Evolutionary conservation across 495 filamentous ascomycete genomes (phyloP).

Genomic region (Rostrohypoxylon terebratum): DNA sequence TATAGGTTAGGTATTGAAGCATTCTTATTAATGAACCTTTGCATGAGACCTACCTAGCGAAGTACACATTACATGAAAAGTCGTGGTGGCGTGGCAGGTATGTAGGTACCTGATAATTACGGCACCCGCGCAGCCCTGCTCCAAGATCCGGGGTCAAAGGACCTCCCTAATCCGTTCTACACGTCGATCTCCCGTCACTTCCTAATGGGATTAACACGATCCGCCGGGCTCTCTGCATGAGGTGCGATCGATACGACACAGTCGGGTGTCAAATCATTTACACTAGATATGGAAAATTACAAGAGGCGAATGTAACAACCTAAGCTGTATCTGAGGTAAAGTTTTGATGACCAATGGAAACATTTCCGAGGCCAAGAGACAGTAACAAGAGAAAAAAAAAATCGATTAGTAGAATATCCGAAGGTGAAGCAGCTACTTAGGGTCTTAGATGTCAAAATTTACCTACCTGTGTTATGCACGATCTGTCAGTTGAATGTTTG

Average conservation of each 20-base stretch:
- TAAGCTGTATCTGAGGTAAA: too few species aligned
- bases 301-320: background rate
- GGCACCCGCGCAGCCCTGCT: background rate
- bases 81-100: background rate
- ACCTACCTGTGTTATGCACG: background rate
- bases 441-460: background rate
- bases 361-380: too few species aligned
- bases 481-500: background rate
- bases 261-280: background rate
- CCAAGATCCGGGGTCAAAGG: background rate
- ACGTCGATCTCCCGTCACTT: constrained; percentile 3
- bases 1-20: too few species aligned
- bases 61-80: too few species aligned
- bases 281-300: background rate
- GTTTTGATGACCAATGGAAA: too few species aligned
- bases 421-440: background rate
- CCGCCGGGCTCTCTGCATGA: background rate
- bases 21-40: too few species aligned
- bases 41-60: too few species aligned
- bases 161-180: constrained; percentile 2
- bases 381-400: background rate
- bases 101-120: background rate
- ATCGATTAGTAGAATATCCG: background rate
- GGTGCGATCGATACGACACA: background rate
- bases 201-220: background rate